A percentile compares a stretch with the other conserved stretches of the same genome.
Conservation (phyloP, 2,329 filamentous ascomycete species). For the Phaeosphaeriaceae sp. region DNA sequence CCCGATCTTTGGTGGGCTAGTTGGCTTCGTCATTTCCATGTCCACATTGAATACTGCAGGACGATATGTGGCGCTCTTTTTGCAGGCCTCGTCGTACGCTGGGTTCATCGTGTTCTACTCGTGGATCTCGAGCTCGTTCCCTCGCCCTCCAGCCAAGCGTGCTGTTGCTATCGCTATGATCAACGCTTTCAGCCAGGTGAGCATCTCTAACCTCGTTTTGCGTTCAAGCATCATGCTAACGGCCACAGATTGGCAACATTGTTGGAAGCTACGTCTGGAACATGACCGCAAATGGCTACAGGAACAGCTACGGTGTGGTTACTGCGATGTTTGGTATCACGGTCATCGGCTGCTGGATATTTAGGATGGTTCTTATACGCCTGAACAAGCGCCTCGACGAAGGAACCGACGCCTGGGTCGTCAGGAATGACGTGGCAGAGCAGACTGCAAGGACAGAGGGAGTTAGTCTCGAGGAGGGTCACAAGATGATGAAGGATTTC, state of each 20-base stretch:
- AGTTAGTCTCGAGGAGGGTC: slow-evolving; percentile 37
- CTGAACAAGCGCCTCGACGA: slow-evolving; percentile 45
- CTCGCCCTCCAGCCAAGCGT: slow-evolving; percentile 67
- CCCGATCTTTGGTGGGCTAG: slow-evolving; percentile 52
- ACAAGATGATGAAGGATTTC: slow-evolving; percentile 37
- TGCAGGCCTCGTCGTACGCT: slow-evolving; percentile 50
- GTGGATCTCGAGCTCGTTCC: slow-evolving; percentile 50
- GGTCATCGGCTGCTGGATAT: slow-evolving; percentile 57
- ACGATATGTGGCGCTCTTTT: slow-evolving; percentile 44
- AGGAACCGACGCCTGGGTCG: slow-evolving; percentile 37
- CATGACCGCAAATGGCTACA: slow-evolving; percentile 66
- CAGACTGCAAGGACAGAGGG: slow-evolving; percentile 40
- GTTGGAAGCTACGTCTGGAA: slow-evolving; percentile 70
- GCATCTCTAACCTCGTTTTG: too few relatives aligned
- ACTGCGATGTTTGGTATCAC: slow-evolving; percentile 70
- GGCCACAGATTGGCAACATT: too few relatives aligned
- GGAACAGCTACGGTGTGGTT: slow-evolving; percentile 71
- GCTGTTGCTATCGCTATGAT: slow-evolving; percentile 68
- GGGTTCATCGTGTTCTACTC: slow-evolving; percentile 50
- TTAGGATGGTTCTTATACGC: slow-evolving; percentile 34
- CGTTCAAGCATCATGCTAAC: too few relatives aligned
- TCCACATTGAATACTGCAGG: slow-evolving; percentile 38
- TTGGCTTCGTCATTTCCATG: slow-evolving; percentile 54
- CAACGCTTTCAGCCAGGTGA: slow-evolving; percentile 58
- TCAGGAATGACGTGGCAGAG: slow-evolving; percentile 36